Evolutionary conservation across 1,284 basidiomycete species (phyloP), one percentile per base, ranked within the genome.

Genomic region (Ustilago sp.): DNA sequence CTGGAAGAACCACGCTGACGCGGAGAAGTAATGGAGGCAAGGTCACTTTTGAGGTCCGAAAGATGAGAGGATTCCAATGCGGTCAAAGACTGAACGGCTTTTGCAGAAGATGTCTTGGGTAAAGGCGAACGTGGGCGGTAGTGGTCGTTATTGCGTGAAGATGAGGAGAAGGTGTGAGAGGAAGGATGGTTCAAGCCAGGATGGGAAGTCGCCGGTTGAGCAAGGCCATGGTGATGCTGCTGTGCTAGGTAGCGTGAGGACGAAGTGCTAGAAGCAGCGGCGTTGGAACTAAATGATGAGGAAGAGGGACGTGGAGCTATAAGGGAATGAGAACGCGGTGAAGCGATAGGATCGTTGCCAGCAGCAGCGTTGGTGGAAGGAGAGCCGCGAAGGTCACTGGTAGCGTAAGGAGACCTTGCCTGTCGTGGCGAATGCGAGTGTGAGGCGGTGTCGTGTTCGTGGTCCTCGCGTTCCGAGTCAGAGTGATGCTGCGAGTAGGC

Each of bases 331-430:
- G 65, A 36, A 4, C 58, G 55, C 17, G 69, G 69, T n/a, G 59
- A 64, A 6, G 63, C 62, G 7, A 28, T 28, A 0, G 52, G 36
- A 13, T 62, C 63, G n/a, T 43, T 8, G 12, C n/a, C 43, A 45
- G 43, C 43, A 19, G 43, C 43, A 45, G 43, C 43, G 43, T 59
- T 15, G 2, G 47, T 54, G 39, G 72, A 68, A 19, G 72, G 67
- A 8, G 72, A 74, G 23, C 72, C 72, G 12, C 72, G 62, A 7
- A 74, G 53, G 45, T 61, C 72, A 41, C 72, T 74, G 39, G 59
- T 59, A 17, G 66, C 59, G 57, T 74, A 74, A 0, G 69, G 69
- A 15, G 70, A 73, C 36, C 70, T 47, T n/a, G 65, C 70, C 31
- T 68, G 65, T 28, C 65, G 61, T 3, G 73, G 73, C 3, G 73